phyloP scores from a whole-genome alignment of 495 filamentous ascomycete species.

The Achaetomiella virescens region DNA sequence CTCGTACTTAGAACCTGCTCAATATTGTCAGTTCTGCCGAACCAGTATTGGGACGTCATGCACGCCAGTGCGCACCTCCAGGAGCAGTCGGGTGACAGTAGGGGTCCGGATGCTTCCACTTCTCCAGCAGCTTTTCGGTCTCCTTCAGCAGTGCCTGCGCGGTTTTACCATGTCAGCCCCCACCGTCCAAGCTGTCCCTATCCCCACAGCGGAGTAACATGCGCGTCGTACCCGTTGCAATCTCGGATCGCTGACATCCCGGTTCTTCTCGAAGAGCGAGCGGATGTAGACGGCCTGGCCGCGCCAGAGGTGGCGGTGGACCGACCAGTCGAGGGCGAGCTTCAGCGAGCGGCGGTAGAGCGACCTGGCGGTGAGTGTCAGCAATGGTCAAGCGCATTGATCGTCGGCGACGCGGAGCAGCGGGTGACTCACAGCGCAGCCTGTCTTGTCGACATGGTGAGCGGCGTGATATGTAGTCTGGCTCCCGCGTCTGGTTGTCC shows the following conservation, averaged over 20 bases:
- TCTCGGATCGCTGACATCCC: constrained; percentile 74
- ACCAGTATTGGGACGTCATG: background rate
- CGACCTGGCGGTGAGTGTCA: constrained; percentile 49
- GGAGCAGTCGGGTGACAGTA: constrained; percentile 84
- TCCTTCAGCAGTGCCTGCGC: constrained; percentile 70
- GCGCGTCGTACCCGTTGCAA: constrained; percentile 66
- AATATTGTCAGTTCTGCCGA: constrained; percentile 23
- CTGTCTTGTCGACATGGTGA: constrained; percentile 42
- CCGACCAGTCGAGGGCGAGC: constrained; percentile 88
- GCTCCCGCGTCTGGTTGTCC: background rate
- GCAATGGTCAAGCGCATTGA: background rate
- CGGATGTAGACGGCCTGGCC: constrained; percentile 94
- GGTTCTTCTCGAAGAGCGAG: constrained; percentile 91
- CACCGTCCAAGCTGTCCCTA: background rate
- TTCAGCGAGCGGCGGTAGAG: constrained; percentile 92
- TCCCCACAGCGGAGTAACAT: background rate
- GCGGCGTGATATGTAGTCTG: constrained; percentile 1
- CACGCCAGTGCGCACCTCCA: constrained; percentile 61
- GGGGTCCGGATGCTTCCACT: constrained; percentile 96
- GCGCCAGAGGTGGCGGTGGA: constrained; percentile 86
- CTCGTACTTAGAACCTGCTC: constrained; percentile 87
- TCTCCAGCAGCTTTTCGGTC: constrained; percentile 79
- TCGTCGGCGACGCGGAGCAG: background rate
- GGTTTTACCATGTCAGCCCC: background rate
- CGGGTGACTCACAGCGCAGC: constrained; percentile 40